These are phyloP conservation scores for Dissophora ornata DNA, from an alignment of 192 early-diverging fungal genomes.

Conservation along the genomic window DNA sequence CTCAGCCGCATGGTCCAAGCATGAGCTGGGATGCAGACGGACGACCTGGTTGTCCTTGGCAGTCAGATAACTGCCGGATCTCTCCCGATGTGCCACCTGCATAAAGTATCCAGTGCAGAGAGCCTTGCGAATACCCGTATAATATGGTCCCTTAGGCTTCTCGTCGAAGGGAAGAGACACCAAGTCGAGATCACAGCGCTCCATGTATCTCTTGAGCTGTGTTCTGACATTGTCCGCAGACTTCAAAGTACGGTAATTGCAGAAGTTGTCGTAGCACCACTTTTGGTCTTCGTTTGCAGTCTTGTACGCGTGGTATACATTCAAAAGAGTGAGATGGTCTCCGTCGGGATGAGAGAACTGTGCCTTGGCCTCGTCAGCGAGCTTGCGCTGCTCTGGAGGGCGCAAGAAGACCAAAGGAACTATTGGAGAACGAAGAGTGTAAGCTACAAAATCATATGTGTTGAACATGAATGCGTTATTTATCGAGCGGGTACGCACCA, in stretches of 20 bases:
- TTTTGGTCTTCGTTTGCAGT: constrained; percentile 72
- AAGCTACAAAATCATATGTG: too few relatives aligned
- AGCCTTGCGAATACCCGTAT: constrained; percentile 90
- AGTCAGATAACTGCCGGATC: constrained; percentile 89
- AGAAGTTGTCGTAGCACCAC: constrained; percentile 95
- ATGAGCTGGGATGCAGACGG: constrained; percentile 91
- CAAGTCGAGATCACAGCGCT: constrained; percentile 74
- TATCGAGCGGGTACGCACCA: constrained; percentile 46
- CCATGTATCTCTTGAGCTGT: constrained; percentile 89
- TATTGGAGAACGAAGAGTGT: constrained; percentile 7
- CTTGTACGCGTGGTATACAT: constrained; percentile 95
- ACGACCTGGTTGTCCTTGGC: constrained; percentile 98
- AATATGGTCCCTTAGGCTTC: constrained; percentile 74
- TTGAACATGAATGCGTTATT: too few relatives aligned
- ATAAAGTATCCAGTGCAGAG: constrained; percentile 96
- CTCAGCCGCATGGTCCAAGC: constrained; percentile 91
- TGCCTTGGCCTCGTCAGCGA: constrained; percentile 91
- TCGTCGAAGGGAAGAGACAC: constrained; percentile 79
- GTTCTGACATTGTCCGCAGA: constrained; percentile 91
- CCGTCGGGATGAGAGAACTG: constrained; percentile 95
- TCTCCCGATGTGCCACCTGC: constrained; percentile 96
- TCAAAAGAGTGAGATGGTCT: constrained; percentile 96
- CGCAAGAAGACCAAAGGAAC: constrained; percentile 93
- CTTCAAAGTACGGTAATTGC: constrained; percentile 90
- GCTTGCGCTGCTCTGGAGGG: constrained; percentile 88